Evolutionary conservation across 2,329 filamentous ascomycete genomes (phyloP).

Genomic region (Coniochaeta prunicola): DNA sequence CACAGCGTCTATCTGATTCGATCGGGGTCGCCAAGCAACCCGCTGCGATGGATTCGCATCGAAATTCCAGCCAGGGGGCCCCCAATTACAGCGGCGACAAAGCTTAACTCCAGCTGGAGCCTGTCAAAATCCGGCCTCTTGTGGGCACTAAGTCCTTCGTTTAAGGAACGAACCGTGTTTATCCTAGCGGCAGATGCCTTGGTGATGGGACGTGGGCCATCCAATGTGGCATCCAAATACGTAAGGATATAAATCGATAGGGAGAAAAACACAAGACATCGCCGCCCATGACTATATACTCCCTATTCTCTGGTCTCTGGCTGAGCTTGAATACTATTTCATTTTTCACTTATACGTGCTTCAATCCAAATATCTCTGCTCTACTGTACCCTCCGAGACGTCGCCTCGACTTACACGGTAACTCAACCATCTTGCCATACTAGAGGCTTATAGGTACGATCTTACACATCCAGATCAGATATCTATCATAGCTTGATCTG

Average conservation of each 20-base stretch:
- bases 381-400: too few relatives aligned
- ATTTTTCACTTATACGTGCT: background rate
- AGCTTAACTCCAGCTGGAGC: background rate
- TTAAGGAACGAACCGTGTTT: background rate
- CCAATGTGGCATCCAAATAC: background rate
- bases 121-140: background rate
- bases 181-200: background rate
- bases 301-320: background rate
- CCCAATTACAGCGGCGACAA: background rate
- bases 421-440: background rate
- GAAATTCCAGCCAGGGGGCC: background rate
- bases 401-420: background rate
- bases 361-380: background rate
- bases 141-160: background rate
- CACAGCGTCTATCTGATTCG: background rate
- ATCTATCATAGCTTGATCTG: background rate
- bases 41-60: background rate
- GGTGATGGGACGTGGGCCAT: background rate
- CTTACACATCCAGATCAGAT: background rate
- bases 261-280: background rate
- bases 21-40: background rate
- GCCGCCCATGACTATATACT: background rate
- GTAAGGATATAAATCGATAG: background rate
- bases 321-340: background rate
- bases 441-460: background rate